Evolutionary conservation across 2,329 filamentous ascomycete species (phyloP).

Genomic region (Neobulgaria alba): DNA sequence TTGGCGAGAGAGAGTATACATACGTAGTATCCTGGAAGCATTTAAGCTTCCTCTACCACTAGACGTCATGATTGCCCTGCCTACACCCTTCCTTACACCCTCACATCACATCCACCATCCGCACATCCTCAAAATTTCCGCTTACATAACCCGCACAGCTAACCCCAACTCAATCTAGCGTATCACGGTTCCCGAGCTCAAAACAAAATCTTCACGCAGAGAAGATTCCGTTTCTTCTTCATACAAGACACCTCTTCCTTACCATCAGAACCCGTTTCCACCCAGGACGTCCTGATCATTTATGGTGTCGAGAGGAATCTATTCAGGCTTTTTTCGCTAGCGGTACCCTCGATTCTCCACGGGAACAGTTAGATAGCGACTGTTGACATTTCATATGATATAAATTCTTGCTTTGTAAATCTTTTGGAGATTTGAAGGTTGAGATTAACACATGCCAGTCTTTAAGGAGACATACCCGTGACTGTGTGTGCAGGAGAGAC

Average conservation of each 20-base stretch:
- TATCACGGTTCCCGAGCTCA: neutral
- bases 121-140: conserved; percentile 5
- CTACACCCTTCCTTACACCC: neutral
- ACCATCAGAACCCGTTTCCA: conserved; percentile 75
- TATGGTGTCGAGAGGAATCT: conserved; percentile 73
- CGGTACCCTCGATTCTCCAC: conserved; percentile 70
- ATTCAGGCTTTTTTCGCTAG: conserved; percentile 94
- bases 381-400: conserved; percentile 80
- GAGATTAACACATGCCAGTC: no score
- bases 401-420: no score
- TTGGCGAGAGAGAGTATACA: conserved; percentile 24
- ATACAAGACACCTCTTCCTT: conserved; percentile 74
- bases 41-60: conserved; percentile 48
- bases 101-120: neutral
- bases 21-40: conserved; percentile 43
- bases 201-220: conserved; percentile 19
- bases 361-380: conserved; percentile 95
- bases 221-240: conserved; percentile 24
- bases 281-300: conserved; percentile 87
- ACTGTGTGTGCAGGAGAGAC: neutral
- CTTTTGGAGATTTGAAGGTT: no score
- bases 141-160: conserved; percentile 7
- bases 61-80: conserved; percentile 37
- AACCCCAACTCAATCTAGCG: conserved; percentile 6
- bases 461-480: no score